These are phyloP conservation scores for Diaporthe humulicola DNA, from an alignment of 2,329 filamentous ascomycete species.

Conservation along the genomic window DNA sequence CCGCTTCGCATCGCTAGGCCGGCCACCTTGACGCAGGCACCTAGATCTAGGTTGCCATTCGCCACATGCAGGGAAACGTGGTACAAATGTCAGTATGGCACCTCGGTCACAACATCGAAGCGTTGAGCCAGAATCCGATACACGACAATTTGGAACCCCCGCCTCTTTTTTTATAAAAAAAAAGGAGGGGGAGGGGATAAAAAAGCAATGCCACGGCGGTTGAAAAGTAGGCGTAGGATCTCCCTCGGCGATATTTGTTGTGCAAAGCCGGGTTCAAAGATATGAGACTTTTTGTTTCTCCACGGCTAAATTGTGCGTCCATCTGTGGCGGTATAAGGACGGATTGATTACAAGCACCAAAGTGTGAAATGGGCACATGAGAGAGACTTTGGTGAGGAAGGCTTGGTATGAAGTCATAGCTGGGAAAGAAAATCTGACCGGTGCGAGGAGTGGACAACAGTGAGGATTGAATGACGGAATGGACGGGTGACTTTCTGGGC, in stretches of 20 bases:
- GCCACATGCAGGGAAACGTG: too few species aligned
- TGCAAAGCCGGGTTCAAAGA: neutral
- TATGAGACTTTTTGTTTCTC: neutral
- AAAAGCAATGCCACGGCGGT: too few species aligned
- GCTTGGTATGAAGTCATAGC: constrained; percentile 30
- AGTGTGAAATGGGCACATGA: neutral
- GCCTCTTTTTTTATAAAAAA: too few species aligned
- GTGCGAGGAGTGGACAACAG: neutral
- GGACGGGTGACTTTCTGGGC: constrained; percentile 5
- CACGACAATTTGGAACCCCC: too few species aligned
- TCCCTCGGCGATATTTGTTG: neutral
- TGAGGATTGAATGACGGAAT: constrained; percentile 12
- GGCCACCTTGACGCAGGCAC: neutral
- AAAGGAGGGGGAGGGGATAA: too few species aligned
- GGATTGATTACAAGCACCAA: neutral
- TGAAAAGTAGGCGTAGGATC: neutral
- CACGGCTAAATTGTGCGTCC: neutral
- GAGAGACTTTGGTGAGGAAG: neutral
- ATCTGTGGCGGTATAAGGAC: neutral
- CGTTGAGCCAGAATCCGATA: neutral
- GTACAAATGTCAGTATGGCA: neutral
- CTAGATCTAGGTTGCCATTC: neutral
- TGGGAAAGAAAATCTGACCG: neutral
- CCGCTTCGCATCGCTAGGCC: neutral
- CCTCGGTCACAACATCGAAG: neutral